A percentile compares a stretch with the other conserved stretches of the same genome.
phyloP scores from a whole-genome alignment of 441 rosid genomes.

The Gossypium davidsonii region DNA sequence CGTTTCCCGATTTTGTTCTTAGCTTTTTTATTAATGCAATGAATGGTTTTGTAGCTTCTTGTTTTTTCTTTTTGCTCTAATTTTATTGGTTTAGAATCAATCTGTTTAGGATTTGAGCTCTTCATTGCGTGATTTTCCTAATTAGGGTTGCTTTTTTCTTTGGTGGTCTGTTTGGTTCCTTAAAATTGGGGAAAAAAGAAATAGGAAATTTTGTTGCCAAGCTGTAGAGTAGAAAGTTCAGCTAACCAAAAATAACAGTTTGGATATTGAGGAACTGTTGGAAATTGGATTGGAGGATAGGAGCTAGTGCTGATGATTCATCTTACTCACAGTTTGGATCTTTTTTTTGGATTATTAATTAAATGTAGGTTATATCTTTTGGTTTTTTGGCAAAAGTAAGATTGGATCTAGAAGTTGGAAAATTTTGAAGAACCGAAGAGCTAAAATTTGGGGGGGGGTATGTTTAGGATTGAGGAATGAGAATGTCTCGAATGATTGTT shows the following conservation, averaged over 20 bases:
- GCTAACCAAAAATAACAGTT: not conserved
- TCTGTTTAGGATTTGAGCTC: constrained; percentile 14
- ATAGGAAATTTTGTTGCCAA: not conserved
- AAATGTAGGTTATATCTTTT: not conserved
- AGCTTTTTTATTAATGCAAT: not conserved
- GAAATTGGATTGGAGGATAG: not conserved
- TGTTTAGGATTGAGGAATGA: not conserved
- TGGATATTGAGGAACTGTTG: constrained; percentile 3
- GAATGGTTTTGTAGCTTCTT: not conserved
- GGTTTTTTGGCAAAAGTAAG: not conserved
- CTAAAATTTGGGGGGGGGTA: not conserved
- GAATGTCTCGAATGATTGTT: not conserved
- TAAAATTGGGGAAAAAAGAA: not conserved
- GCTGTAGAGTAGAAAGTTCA: not conserved
- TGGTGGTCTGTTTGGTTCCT: constrained; percentile 13
- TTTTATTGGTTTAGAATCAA: constrained; percentile 14
- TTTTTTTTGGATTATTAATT: not conserved
- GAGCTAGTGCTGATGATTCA: not conserved
- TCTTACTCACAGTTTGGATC: not conserved
- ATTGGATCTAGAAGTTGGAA: not conserved
- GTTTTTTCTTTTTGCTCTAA: not conserved
- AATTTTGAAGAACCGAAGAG: not conserved
- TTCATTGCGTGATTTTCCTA: constrained; percentile 1
- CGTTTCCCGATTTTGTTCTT: not conserved
- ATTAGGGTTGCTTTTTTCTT: not conserved